phyloP scores from a whole-genome alignment of 305 asterid species.

The Vinca major region DNA sequence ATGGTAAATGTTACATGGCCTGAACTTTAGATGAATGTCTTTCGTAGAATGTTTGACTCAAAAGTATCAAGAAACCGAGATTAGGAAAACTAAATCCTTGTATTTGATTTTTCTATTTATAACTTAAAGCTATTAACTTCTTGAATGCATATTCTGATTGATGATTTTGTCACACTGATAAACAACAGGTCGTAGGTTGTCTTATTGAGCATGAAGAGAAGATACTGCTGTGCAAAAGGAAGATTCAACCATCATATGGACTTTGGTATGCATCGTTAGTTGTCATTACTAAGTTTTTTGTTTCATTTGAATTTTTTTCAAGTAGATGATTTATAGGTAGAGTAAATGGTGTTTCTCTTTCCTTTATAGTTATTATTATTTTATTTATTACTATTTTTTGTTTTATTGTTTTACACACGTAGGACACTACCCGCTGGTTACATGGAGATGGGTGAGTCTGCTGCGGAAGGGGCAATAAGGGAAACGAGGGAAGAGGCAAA shows the following conservation, averaged over 20 bases:
- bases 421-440: slow-evolving; percentile 99
- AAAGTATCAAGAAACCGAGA: too few relatives aligned
- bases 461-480: slow-evolving; percentile 82
- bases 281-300: slow-evolving; percentile 1
- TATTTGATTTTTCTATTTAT: not conserved
- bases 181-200: slow-evolving; percentile 87
- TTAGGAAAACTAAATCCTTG: too few relatives aligned
- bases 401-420: slow-evolving; percentile 8
- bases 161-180: slow-evolving; percentile 1
- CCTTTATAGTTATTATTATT: not conserved
- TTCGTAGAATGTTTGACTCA: not conserved
- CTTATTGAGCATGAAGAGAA: slow-evolving; percentile 91
- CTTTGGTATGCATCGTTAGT: slow-evolving; percentile 58
- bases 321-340: slow-evolving; percentile 3
- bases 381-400: not conserved
- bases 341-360: too few relatives aligned
- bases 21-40: slow-evolving; percentile 1
- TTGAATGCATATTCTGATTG: not conserved
- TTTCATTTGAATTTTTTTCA: not conserved
- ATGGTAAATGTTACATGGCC: slow-evolving; percentile 44
- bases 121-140: not conserved
- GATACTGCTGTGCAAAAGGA: slow-evolving; percentile 75
- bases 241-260: slow-evolving; percentile 88
- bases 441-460: slow-evolving; percentile 96
- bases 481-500: slow-evolving; percentile 97